Base-by-base conservation (phyloP, 345 rosid species). In the Murraya koenigii region DNA sequence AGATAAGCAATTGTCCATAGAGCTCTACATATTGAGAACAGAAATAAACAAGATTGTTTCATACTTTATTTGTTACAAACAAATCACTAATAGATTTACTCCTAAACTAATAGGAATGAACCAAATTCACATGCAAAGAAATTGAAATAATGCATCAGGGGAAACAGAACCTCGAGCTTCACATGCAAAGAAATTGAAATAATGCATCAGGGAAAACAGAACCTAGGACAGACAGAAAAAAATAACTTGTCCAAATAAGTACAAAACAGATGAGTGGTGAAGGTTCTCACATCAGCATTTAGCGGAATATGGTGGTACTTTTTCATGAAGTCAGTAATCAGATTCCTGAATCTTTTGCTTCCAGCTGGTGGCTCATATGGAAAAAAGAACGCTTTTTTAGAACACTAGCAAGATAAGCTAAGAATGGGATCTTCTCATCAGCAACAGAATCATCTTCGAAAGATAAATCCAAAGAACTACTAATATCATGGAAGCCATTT, bases 361-460 rank as follows among this genome's bases (percentile, higher is more conserved):
- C 99, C 99, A 78, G 97, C 92, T 75, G 99, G 97, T 76, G 97
- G 93, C 82, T 95, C 97, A 77, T 89, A 92, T 13, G 94, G 95
- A 81, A 94, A 84, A 80, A 86, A 56, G 97, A 90, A 72, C 71
- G 84, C 78, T 78, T 89, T 84, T 90, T 94, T 85, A 93, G 76
- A 75, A 85, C 85, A 71, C 86, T 83, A 67, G 98, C 94, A 11
- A 44, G 49, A 44, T 44, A 44, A 3, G 17, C 49, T 10, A 44
- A 17, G 49, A 44, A 44, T 44, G 80, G 94, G 70, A 95, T 92
- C 87, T 92, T 95, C 95, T 95, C 99, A 83, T 95, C 99, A 30
- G 98, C 99, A 86, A 95, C 98, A 26, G 93, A 82, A 80, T 95
- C 99, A 84, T 93, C 96, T 81, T 89, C 94, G 78, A 95, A 95